Percentiles rank a stretch among this genome's conserved stretches.
phyloP scores from a whole-genome alignment of 169 alveolate species.

The Cryptosporidium baileyi region DNA sequence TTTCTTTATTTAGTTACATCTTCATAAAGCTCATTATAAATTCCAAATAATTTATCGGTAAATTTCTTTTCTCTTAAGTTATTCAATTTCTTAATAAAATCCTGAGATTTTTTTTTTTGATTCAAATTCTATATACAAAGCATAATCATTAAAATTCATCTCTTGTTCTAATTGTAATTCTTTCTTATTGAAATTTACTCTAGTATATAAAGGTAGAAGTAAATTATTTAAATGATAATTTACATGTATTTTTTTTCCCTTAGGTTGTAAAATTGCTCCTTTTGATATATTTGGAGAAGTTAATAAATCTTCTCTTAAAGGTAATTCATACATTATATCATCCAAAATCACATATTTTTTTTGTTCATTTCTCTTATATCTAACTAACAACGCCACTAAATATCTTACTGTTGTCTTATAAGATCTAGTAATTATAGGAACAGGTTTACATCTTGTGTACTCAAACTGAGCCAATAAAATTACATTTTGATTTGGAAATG shows the following conservation, averaged over 20 bases:
- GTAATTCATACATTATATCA: conserved; percentile 40
- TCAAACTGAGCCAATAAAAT: not conserved
- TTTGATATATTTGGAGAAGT: conserved; percentile 29
- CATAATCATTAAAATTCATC: conserved; percentile 32
- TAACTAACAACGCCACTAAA: conserved; percentile 30
- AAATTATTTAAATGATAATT: conserved; percentile 30
- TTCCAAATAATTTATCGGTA: not conserved
- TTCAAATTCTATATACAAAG: conserved; percentile 44
- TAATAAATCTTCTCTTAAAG: conserved; percentile 40
- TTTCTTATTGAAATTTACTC: not conserved
- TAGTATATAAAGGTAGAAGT: conserved; percentile 50
- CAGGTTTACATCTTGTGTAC: conserved; percentile 34
- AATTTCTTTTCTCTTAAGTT: not conserved
- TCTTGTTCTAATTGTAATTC: not conserved
- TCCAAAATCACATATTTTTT: not conserved
- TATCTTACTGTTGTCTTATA: conserved; percentile 4
- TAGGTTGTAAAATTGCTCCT: conserved; percentile 63
- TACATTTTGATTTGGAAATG: not conserved
- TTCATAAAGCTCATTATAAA: not conserved
- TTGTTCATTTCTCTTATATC: conserved; percentile 10
- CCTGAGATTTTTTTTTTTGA: conserved; percentile 15
- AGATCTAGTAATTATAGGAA: conserved; percentile 38
- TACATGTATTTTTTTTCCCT: not conserved
- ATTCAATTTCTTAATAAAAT: conserved; percentile 1
- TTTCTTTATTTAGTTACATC: not conserved